Conservation (phyloP, 306 rosid genomes). For the Gillenia trifoliata region DNA sequence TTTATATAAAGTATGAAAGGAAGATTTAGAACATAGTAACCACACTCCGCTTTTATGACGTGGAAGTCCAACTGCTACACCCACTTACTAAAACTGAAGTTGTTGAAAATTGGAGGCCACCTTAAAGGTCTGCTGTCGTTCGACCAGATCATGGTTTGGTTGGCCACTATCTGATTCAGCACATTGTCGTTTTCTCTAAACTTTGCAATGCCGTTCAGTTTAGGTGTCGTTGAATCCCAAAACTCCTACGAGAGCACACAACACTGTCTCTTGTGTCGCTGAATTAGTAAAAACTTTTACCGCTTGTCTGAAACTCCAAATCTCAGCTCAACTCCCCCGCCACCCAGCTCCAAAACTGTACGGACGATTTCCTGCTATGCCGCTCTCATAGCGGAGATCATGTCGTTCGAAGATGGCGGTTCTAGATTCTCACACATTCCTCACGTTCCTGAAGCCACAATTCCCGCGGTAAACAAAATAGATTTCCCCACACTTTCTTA, state of each 20-base stretch:
- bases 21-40: no score
- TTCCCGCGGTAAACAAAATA: constrained; percentile 57
- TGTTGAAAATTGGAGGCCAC: no score
- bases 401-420: constrained; percentile 12
- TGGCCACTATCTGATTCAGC: background rate
- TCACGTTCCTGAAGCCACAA: constrained; percentile 80
- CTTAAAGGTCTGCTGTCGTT: no score
- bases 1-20: no score
- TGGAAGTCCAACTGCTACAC: no score
- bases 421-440: constrained; percentile 54
- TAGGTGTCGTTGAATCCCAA: no score
- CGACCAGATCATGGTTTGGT: no score
- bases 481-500: background rate
- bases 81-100: no score
- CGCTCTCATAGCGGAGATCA: background rate
- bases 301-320: background rate
- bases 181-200: no score
- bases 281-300: background rate
- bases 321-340: background rate
- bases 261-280: background rate
- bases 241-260: background rate
- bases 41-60: no score
- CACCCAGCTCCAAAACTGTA: background rate
- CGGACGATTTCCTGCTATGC: no score
- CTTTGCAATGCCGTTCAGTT: no score